These are phyloP conservation scores for Taxawa tesnikishii DNA, from an alignment of 2,329 filamentous ascomycete species.

Conservation along the genomic window DNA sequence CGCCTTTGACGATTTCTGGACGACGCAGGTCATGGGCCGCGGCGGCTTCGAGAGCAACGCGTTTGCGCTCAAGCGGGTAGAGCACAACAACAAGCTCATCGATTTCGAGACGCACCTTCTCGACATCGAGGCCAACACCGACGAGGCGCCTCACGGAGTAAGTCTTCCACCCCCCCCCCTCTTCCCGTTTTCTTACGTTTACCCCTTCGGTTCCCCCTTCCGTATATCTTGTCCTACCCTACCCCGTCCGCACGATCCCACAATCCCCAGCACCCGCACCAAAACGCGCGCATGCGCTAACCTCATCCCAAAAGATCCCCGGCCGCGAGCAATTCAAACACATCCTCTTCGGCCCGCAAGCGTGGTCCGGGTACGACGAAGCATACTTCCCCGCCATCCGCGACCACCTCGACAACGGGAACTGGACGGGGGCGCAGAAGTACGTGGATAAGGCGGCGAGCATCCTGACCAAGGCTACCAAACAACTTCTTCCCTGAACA, in stretches of 20 bases:
- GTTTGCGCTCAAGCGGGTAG: conserved; percentile 54
- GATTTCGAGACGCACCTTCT: conserved; percentile 73
- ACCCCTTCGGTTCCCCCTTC: neutral
- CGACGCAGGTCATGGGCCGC: conserved; percentile 50
- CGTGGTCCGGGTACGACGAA: conserved; percentile 58
- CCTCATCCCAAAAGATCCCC: conserved; percentile 52
- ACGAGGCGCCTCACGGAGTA: conserved; percentile 45
- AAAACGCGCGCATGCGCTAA: too few relatives aligned
- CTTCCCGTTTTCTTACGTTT: neutral
- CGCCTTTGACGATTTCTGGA: conserved; percentile 68
- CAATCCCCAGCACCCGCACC: too few relatives aligned
- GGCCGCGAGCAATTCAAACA: conserved; percentile 91
- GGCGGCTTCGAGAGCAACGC: conserved; percentile 65
- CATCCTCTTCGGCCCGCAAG: conserved; percentile 72
- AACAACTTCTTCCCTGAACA: conserved; percentile 30
- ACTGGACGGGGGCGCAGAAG: conserved; percentile 57
- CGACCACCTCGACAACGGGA: conserved; percentile 59
- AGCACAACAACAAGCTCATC: conserved; percentile 68
- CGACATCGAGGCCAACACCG: conserved; percentile 52
- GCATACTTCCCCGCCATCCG: conserved; percentile 73
- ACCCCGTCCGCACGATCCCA: too few relatives aligned
- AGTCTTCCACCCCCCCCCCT: conserved; percentile 29
- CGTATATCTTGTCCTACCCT: too few relatives aligned
- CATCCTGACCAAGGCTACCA: conserved; percentile 51
- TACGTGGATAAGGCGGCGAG: conserved; percentile 60